Conservation (phyloP, 202 grass and related monocot species). For the Panicum hallii region DNA sequence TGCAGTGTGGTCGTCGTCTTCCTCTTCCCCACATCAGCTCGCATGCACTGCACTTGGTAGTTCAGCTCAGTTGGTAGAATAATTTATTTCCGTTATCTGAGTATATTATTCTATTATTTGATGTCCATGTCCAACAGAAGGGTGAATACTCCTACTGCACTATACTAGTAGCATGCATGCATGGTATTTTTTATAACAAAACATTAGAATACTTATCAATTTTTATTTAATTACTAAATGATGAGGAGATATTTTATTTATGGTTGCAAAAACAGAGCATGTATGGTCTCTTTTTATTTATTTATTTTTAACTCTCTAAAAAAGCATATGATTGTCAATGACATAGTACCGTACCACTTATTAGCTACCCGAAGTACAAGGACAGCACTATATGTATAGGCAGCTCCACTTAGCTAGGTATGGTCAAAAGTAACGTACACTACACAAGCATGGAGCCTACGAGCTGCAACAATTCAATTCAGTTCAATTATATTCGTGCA, state of each 20-base stretch:
- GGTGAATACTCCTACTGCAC: not conserved
- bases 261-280: not conserved
- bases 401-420: not conserved
- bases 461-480: conserved; percentile 14
- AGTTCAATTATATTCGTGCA: not conserved
- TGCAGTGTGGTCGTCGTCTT: conserved; percentile 49
- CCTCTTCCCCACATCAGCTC: not conserved
- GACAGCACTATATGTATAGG: not conserved
- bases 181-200: not conserved
- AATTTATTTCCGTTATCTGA: conserved; percentile 14
- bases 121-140: not conserved
- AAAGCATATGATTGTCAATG: not conserved
- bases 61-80: not conserved
- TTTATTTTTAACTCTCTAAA: not conserved
- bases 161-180: not conserved
- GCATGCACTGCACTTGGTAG: conserved; percentile 25
- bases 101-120: conserved; percentile 29
- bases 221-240: not conserved
- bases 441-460: conserved; percentile 29
- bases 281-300: not conserved
- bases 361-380: conserved; percentile 6
- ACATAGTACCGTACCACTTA: not conserved
- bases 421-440: conserved; percentile 37
- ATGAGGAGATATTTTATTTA: not conserved
- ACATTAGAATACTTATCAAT: not conserved